A percentile compares a stretch with the other conserved stretches of the same genome.
Evolutionary conservation across 1,139 yeast genomes (phyloP).

Genomic region (Yamadazyma spencermartinsiae): DNA sequence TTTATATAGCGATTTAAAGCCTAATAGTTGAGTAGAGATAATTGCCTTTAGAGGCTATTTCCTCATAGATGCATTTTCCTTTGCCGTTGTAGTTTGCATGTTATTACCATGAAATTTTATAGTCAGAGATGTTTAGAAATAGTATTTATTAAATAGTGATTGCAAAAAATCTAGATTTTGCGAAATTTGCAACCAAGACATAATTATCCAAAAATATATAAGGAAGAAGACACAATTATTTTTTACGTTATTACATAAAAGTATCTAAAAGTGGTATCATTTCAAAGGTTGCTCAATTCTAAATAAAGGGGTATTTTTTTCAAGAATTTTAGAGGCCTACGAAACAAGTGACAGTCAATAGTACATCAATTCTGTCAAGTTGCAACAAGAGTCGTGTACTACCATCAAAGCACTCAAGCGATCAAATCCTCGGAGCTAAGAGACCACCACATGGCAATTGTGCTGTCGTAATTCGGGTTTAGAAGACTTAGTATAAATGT

Average conservation of each 20-base stretch:
- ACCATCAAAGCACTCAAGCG: too few relatives aligned
- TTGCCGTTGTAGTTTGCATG: too few relatives aligned
- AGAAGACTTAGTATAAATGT: too few relatives aligned
- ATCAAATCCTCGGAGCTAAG: too few relatives aligned
- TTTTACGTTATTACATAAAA: background rate
- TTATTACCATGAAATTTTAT: too few relatives aligned
- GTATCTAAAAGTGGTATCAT: background rate
- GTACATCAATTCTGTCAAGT: background rate
- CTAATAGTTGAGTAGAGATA: too few relatives aligned
- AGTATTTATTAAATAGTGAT: background rate
- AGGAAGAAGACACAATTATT: background rate
- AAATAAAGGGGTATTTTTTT: background rate
- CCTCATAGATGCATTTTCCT: background rate
- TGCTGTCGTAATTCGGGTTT: too few relatives aligned
- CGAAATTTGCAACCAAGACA: slow-evolving; percentile 1
- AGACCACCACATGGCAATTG: too few relatives aligned
- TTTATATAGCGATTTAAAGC: too few relatives aligned
- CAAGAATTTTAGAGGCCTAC: background rate
- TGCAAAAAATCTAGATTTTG: background rate
- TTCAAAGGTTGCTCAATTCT: background rate
- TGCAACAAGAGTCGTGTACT: background rate
- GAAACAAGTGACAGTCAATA: background rate
- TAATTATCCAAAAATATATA: background rate
- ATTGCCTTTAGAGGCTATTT: background rate
- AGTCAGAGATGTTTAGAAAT: too few relatives aligned